Base-by-base conservation (phyloP, 2,329 filamentous ascomycete genomes). In the Polychaeton citri region DNA sequence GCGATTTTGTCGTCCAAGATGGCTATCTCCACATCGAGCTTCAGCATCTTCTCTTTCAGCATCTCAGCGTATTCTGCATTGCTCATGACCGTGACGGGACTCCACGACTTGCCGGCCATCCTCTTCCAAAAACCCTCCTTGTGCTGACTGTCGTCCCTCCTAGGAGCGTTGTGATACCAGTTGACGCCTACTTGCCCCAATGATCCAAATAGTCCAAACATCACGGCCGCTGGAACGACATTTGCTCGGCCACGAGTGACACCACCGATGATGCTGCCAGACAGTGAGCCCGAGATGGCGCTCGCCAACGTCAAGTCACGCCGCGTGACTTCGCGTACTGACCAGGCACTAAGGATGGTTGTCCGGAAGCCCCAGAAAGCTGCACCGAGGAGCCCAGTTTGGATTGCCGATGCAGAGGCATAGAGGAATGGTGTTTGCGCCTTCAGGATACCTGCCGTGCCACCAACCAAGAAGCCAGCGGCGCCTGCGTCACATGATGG, bases 371-470 rank as follows among this genome's bases (percentile, higher is more conserved):
- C 78, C 69, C 78, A 88, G 54, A 79, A 95, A 12, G 74, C 81
- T 32, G 72, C 74, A 21, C 84, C 84, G 26, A 92, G 69, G 30
- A 74, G 69, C 58, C 84, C 84, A 74, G 83, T 94, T 61, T 93
- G 85, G 28, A 83, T 65, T 13, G 83, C 81, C 16, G 79, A 77
- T 24, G 78, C 70, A 9, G 79, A 47, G 0, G 83, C 79, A 60
- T 85, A 88, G 5, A 88, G 59, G 2, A 75, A 55, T 3, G 72
- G 68, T 3, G 82, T 78, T 10, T 71, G 73, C 13, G 79, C 79
- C 39, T 76, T 71, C 33, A 87, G 40, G 13, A 66, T 64, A 20
- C 65, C 65, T 34, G 57, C 56, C 33, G 62, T 54, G 35, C 63
- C 60, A 26, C 65, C 66, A 35, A 62, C 45, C 13, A 61, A 58